Conservation (phyloP, 257 asterid species). For the Solanum etuberosum region DNA sequence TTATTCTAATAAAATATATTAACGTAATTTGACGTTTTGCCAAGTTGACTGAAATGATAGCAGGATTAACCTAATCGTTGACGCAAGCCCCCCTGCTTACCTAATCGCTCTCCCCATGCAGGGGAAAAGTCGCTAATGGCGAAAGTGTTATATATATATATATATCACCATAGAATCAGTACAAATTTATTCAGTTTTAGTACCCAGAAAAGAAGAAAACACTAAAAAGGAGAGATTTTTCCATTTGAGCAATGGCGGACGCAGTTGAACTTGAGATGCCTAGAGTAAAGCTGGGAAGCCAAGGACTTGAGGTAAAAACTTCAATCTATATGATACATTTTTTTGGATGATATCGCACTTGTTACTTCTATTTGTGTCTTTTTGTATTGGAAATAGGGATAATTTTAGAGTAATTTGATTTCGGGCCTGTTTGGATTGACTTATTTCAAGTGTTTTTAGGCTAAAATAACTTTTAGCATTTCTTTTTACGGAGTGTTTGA, state of each 20-base stretch:
- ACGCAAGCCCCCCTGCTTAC: not conserved
- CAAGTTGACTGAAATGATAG: no score
- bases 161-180: not conserved
- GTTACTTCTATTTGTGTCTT: not conserved
- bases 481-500: no score
- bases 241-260: not conserved
- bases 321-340: not conserved
- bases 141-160: no score
- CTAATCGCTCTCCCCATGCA: not conserved
- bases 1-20: no score
- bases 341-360: no score
- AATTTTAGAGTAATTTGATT: not conserved
- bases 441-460: no score
- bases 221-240: not conserved
- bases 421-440: no score
- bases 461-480: no score
- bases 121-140: not conserved
- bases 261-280: constrained; percentile 13
- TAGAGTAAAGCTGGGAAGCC: constrained; percentile 37
- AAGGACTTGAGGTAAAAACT: constrained; percentile 39
- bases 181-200: not conserved
- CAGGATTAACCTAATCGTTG: not conserved
- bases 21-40: no score
- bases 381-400: not conserved
- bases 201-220: not conserved